Base-by-base conservation (phyloP, 495 filamentous ascomycete genomes). In the Lentithecium fluviatile region DNA sequence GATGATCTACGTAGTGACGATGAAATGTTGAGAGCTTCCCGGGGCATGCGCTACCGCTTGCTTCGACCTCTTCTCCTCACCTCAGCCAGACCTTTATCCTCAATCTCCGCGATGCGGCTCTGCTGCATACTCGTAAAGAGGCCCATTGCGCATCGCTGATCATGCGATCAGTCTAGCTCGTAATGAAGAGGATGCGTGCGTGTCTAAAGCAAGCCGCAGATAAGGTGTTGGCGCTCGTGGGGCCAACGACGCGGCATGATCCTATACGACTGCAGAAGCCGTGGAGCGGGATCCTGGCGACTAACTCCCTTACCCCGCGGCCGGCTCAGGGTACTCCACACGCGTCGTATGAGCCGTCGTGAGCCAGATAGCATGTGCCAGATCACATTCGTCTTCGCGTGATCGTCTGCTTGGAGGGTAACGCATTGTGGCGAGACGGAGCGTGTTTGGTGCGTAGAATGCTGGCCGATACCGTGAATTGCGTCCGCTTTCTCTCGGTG, bases 171-270 rank as follows among this genome's bases (percentile, higher is more conserved):
- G n/a, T 38, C 56, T 52, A 60, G 55, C 52, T 56, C 52, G 56
- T 54, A 52, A 53, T 43, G 42, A 23, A 45, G 21, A 32, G 56
- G 42, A 38, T 48, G 25, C 45, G 20, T 40, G 45, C 10, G 12
- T 56, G 45, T 42, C 50, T 60, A 53, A 26, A 42, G 62, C 62
- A 60, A 50, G 49, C 62, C 56, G 36, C 51, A 55, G 62, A 65
- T 65, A 65, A 65, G 62, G 23, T 11, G 36, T 32, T 53, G 40
- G 24, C 36, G 40, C 15, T 47, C 45, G 45, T 56, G 55, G 49
- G 56, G 42, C 46, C 20, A 15, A 24, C 13, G n/a, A 19, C 17
- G 26, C 36, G 50, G 61, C 50, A 64, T 55, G n/a, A 58, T 64
- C 61, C 47, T 58, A 36, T 36, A 40, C 13, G 50, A 10, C 55